Base-by-base conservation (phyloP, 441 rosid species). In the Theobroma grandiflorum region DNA sequence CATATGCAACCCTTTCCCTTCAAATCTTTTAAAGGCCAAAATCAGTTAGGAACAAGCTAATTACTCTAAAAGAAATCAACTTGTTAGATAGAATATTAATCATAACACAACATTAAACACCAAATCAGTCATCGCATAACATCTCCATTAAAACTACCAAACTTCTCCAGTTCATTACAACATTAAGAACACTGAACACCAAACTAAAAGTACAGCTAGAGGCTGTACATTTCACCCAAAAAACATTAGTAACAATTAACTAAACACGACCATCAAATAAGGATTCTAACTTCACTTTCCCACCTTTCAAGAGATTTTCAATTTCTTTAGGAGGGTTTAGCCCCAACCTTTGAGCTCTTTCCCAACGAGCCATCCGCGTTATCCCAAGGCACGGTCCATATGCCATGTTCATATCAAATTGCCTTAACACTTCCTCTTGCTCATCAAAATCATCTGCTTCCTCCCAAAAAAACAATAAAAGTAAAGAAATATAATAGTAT, bases 381-480 rank as follows among this genome's bases (percentile, higher is more conserved):
- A 89, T 83, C 82, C 92, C 91, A 22, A 89, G 72, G 55, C 94
- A 91, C 4, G 92, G 94, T 35, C 94, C 92, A 2, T 80, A 88
- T 0, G 86, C 82, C 87, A 85, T 89, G 84, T 87, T 87, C 89
- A 90, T 83, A 81, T 89, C 91, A 78, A 90, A 89, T 55, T 88
- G 85, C 85, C 83, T 86, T 77, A 89, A 53, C 7, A 76, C 77
- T n/a, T 78, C 76, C 78, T 88, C 91, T 31, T 20, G 33, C 26
- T 79, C 77, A 10, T 79, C 82, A 40, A 71, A 75, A 38, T 76
- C 85, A 80, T 64, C 89, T 89, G 78, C 67, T 70, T 53, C 16
- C 20, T 40, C 18, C n/a, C 53, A 7, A 15, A 37, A 53, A 18
- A 0, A 10, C 31, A 26, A 26, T 26, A 26, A 26, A 26, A 26